Conservation (phyloP, 2,329 filamentous ascomycete species). For the Sarocladium oryzae region DNA sequence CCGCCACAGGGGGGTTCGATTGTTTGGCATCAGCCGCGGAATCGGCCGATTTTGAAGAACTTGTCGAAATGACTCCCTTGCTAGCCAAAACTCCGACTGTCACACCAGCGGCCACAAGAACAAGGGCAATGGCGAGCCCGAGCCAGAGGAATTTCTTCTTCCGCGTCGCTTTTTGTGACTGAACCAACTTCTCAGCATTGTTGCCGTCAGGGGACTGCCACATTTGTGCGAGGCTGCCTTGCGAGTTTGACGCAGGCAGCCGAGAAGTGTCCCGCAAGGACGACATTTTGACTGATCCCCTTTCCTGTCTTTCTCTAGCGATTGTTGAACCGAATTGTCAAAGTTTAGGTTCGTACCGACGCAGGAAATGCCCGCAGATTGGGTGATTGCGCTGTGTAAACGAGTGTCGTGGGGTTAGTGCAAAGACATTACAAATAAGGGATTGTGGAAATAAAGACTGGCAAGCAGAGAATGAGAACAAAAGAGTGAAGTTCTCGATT, state of each 20-base stretch:
- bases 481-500: not conserved
- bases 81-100: conserved; percentile 5
- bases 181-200: not conserved
- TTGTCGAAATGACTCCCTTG: conserved; percentile 1
- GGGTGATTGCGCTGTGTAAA: no score
- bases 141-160: conserved; percentile 2
- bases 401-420: not conserved
- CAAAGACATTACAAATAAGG: not conserved
- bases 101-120: not conserved
- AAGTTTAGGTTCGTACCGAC: no score
- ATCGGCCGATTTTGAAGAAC: not conserved
- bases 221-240: conserved; percentile 4
- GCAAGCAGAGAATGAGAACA: not conserved
- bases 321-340: not conserved
- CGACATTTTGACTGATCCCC: not conserved
- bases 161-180: not conserved
- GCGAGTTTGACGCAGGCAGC: not conserved
- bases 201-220: not conserved
- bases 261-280: not conserved
- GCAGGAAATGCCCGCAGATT: no score
- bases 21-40: not conserved
- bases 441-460: not conserved
- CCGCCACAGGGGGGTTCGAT: no score
- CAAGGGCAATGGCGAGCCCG: not conserved
- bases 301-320: not conserved